Evolutionary conservation across 306 rosid genomes (phyloP), one percentile per base, ranked within the genome.

Genomic region (Castanopsis chinensis): DNA sequence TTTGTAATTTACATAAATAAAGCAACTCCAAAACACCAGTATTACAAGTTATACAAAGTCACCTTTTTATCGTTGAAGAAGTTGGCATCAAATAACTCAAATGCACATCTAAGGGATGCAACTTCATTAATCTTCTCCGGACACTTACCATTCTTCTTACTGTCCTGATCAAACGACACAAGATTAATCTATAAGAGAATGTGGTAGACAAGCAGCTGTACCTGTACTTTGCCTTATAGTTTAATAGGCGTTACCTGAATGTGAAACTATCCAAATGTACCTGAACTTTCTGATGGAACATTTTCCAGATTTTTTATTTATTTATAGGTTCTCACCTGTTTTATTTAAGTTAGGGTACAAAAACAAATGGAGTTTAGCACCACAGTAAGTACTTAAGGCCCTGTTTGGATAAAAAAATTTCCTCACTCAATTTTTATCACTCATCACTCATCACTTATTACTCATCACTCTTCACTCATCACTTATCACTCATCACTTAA

Each of bases 31-130:
- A 4, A 35, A 21, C 0, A 65, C 14, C n/a, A 1, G 30, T 7
- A 63, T 18, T 65, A 27, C 69, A 58, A 78, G 49, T 83, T 63
- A 67, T 35, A 78, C 2, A 1, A 56, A 68, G 28, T 21, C 32
- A 92, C 96, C 91, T 90, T 86, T 15, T 78, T 57, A 69, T 85
- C 78, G 14, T 76, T 75, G 88, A 92, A 90, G 83, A 91, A 90
- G 81, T 74, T 82, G 81, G 92, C 92, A 83, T 90, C 96, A 74
- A 92, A 81, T 71, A 89, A 78, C 70, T 82, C 78, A 37, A 94
- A 85, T 18, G 76, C 85, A 76, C 82, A n/a, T 78, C 84, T 80
- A 8, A 86, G 77, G 75, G 89, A 72, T n/a, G 89, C 80, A 75
- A 33, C 55, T 33, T 63, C 19, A 71, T 58, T 67, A 32, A 51